These are phyloP conservation scores for Aureoboletus auriporus DNA, from an alignment of 768 basidiomycete species.

Conservation along the genomic window DNA sequence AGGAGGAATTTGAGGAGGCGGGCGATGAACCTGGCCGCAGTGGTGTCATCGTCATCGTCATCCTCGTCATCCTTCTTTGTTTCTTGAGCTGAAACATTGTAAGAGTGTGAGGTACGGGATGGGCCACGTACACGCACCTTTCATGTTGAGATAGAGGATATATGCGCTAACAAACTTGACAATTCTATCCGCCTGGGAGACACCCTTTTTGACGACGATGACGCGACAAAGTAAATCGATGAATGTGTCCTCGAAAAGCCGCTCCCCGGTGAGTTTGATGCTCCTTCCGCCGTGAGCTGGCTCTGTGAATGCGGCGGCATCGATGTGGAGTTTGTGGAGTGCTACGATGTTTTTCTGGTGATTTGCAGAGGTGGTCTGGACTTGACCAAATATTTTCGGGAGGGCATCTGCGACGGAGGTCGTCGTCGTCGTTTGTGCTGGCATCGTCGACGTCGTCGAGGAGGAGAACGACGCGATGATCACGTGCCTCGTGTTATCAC, in stretches of 20 bases:
- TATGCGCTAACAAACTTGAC: conserved; percentile 83
- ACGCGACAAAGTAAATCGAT: conserved; percentile 55
- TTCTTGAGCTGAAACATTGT: conserved; percentile 33
- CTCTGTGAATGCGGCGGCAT: conserved; percentile 55
- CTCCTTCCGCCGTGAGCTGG: conserved; percentile 44
- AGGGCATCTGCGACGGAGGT: conserved; percentile 10
- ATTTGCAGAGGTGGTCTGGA: conserved; percentile 66
- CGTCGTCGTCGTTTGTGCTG: conserved; percentile 5
- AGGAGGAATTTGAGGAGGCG: conserved; percentile 69
- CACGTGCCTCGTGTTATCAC: conserved; percentile 15
- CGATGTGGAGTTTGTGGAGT: conserved; percentile 72
- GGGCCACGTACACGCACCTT: conserved; percentile 45
- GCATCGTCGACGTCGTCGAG: conserved; percentile 10
- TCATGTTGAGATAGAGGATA: conserved; percentile 68
- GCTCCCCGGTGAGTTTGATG: conserved; percentile 68
- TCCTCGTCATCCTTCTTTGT: conserved; percentile 26
- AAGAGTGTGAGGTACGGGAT: not conserved
- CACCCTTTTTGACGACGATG: conserved; percentile 78
- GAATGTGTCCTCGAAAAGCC: conserved; percentile 66
- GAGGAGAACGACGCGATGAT: conserved; percentile 2
- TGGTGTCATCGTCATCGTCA: conserved; percentile 55
- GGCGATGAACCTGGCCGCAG: conserved; percentile 63
- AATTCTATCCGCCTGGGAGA: conserved; percentile 65
- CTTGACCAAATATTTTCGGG: conserved; percentile 73
- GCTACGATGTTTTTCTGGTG: conserved; percentile 88